phyloP scores from a whole-genome alignment of 371 early-diverging fungal species.

The Saksenaea vasiformis region DNA sequence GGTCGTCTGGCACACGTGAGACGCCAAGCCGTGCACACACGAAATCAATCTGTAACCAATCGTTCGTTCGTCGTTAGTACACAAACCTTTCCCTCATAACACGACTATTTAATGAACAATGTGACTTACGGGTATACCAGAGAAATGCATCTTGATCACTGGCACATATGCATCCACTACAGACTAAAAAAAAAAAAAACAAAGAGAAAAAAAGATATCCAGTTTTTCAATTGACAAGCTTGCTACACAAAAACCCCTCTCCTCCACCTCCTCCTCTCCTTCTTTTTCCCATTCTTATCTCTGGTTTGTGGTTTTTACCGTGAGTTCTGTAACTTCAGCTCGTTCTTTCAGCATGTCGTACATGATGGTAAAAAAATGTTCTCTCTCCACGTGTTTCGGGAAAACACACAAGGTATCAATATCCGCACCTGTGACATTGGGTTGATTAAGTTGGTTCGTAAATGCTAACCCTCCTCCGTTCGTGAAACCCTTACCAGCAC shows the following conservation, averaged over 20 bases:
- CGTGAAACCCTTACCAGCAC: slow-evolving; percentile 60
- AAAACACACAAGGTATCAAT: slow-evolving; percentile 99
- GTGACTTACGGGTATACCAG: slow-evolving; percentile 78
- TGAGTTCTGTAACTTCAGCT: slow-evolving; percentile 88
- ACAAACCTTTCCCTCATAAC: no score
- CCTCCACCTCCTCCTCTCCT: background rate
- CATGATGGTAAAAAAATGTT: slow-evolving; percentile 96
- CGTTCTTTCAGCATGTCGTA: slow-evolving; percentile 81
- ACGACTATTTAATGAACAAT: background rate
- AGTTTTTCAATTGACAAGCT: background rate
- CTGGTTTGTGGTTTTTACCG: slow-evolving; percentile 46
- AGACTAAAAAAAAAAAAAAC: slow-evolving; percentile 31
- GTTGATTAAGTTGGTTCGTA: background rate
- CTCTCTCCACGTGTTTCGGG: slow-evolving; percentile 92
- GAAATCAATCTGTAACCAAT: slow-evolving; percentile 88
- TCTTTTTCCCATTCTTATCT: background rate
- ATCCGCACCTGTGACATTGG: slow-evolving; percentile 79
- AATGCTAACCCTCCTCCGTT: background rate
- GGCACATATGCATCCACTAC: slow-evolving; percentile 98
- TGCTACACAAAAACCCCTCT: background rate
- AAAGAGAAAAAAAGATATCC: background rate
- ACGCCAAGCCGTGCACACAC: slow-evolving; percentile 90
- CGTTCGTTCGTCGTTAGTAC: background rate
- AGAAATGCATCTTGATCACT: slow-evolving; percentile 94
- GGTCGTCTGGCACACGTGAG: slow-evolving; percentile 80